Percentiles rank a stretch among this genome's conserved stretches.
phyloP scores from a whole-genome alignment of 768 basidiomycete species.

The Nidularia pulvinata region DNA sequence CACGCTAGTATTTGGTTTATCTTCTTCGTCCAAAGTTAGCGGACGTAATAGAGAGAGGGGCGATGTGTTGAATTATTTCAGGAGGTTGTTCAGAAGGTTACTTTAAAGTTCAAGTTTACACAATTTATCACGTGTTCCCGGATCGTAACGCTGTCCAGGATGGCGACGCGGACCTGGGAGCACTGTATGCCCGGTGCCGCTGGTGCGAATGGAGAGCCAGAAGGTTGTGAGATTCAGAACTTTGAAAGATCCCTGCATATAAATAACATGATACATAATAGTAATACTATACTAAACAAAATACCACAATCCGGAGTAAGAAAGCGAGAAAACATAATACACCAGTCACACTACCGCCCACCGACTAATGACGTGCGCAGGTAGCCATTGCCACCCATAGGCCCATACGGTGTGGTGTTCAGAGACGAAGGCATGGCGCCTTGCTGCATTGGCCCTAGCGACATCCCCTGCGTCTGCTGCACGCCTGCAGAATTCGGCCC shows the following conservation, averaged over 20 bases:
- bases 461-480: slow-evolving; percentile 38
- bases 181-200: too few species aligned
- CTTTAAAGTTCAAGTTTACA: too few species aligned
- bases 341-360: slow-evolving; percentile 36
- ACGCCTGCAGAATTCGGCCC: slow-evolving; percentile 30
- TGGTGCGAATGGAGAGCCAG: too few species aligned
- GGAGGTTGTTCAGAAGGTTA: too few species aligned
- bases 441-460: slow-evolving; percentile 43
- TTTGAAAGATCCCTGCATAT: not conserved
- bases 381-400: slow-evolving; percentile 54
- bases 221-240: too few species aligned
- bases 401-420: slow-evolving; percentile 55
- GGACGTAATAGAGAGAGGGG: too few species aligned
- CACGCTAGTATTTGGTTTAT: too few species aligned
- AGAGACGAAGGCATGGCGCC: slow-evolving; percentile 40
- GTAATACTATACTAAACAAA: slow-evolving; percentile 10
- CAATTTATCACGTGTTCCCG: too few species aligned
- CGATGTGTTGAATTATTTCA: too few species aligned
- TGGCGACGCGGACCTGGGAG: too few species aligned
- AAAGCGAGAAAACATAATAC: slow-evolving; percentile 19
- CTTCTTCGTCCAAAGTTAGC: too few species aligned
- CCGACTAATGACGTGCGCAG: slow-evolving; percentile 63
- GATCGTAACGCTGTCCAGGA: too few species aligned
- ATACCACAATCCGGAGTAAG: slow-evolving; percentile 7
- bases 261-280: slow-evolving; percentile 10